A percentile compares a stretch with the other conserved stretches of the same genome.
Evolutionary conservation across 805 yeast genomes (phyloP).

Genomic region (Zygosaccharomyces gambellarensis): DNA sequence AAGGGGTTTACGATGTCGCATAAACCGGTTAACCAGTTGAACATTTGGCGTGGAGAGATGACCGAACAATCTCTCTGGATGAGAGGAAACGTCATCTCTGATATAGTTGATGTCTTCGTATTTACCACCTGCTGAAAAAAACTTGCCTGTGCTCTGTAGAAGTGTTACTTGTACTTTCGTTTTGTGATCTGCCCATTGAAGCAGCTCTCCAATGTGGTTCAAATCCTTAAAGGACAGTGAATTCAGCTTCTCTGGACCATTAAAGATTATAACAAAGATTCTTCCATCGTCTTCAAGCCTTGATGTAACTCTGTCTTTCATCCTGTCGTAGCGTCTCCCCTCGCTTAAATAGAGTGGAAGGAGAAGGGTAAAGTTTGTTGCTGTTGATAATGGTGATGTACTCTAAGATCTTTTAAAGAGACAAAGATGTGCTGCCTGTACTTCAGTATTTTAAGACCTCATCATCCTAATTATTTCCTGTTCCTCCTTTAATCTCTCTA

Average conservation of each 20-base stretch:
- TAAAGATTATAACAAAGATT: conserved; percentile 59
- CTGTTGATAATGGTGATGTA: neutral
- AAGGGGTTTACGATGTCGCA: conserved; percentile 63
- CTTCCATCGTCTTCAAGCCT: neutral
- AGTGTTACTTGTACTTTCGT: conserved; percentile 60
- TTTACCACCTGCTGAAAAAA: conserved; percentile 82
- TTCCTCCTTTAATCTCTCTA: conserved; percentile 25
- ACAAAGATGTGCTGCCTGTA: too few relatives aligned
- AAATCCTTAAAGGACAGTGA: conserved; percentile 66
- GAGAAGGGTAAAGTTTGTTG: too few relatives aligned
- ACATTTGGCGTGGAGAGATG: conserved; percentile 61
- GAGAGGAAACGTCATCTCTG: conserved; percentile 9
- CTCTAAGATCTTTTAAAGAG: neutral
- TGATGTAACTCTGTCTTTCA: neutral
- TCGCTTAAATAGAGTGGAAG: neutral
- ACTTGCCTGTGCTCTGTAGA: conserved; percentile 64
- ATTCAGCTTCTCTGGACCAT: conserved; percentile 57
- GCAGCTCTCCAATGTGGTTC: conserved; percentile 48
- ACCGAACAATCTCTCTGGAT: conserved; percentile 40
- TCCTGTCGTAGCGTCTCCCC: neutral
- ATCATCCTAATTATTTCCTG: conserved; percentile 19
- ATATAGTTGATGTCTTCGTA: conserved; percentile 14
- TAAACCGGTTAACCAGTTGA: conserved; percentile 59
- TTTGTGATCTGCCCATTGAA: conserved; percentile 59
- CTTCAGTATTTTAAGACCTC: neutral